These are phyloP conservation scores for Albizia julibrissin DNA, from an alignment of 306 rosid species.

Conservation along the genomic window DNA sequence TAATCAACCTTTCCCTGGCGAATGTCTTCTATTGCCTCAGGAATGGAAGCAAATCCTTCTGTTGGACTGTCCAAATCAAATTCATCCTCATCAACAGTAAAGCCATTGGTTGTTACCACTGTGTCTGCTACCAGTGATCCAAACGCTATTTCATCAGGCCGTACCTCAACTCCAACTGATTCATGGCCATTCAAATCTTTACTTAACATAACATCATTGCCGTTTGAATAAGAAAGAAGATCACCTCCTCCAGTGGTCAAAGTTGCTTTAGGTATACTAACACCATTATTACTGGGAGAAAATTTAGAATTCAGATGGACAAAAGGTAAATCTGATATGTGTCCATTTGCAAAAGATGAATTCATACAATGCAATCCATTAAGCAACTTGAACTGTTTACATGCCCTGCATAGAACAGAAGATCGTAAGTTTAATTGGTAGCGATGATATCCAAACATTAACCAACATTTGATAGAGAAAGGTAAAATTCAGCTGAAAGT, in stretches of 20 bases:
- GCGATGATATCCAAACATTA: not conserved
- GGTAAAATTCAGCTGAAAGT: not conserved
- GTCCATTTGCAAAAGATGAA: conserved; percentile 11
- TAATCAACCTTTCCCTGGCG: conserved; percentile 74
- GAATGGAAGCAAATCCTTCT: conserved; percentile 73
- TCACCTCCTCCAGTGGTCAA: conserved; percentile 60
- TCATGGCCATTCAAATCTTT: conserved; percentile 32
- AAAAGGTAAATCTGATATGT: conserved; percentile 18
- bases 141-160: conserved; percentile 41
- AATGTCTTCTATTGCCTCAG: conserved; percentile 80
- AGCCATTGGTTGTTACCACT: conserved; percentile 39
- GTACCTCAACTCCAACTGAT: conserved; percentile 41
- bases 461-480: not conserved
- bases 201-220: conserved; percentile 24
- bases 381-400: conserved; percentile 32
- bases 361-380: conserved; percentile 26
- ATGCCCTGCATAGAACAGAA: conserved; percentile 22
- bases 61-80: conserved; percentile 72
- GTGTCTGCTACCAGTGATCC: conserved; percentile 50
- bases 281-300: conserved; percentile 35
- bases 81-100: conserved; percentile 54
- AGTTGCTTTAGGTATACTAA: conserved; percentile 50
- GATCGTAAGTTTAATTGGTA: not conserved
- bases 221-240: conserved; percentile 45
- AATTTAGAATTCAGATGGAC: conserved; percentile 36